Evolutionary conservation across 768 basidiomycete genomes (phyloP).

Genomic region (Flagelloscypha sp.): DNA sequence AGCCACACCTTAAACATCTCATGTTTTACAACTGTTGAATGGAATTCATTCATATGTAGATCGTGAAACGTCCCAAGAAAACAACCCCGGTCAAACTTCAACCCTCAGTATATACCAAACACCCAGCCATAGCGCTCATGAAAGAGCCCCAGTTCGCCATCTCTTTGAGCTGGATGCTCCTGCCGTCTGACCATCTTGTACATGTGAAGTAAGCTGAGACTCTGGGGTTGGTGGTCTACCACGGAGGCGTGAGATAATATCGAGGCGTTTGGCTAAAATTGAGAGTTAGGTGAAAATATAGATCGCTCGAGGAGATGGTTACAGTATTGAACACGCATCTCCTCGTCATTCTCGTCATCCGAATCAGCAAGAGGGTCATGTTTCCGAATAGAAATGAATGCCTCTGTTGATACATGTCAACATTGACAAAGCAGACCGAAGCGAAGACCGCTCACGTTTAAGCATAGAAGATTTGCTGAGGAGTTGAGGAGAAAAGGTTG

Average conservation of each 20-base stretch:
- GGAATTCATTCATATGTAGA: too few species aligned
- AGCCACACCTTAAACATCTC: too few species aligned
- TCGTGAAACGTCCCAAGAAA: too few species aligned
- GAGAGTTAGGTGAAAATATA: conserved; percentile 1
- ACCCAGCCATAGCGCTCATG: too few species aligned
- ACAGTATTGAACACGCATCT: conserved; percentile 61
- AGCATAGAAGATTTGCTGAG: conserved; percentile 25
- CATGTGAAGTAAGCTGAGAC: conserved; percentile 24
- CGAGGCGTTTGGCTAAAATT: conserved; percentile 39
- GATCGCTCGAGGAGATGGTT: conserved; percentile 17
- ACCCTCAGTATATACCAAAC: too few species aligned
- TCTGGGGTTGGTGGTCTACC: conserved; percentile 43
- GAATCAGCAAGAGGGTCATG: conserved; percentile 65
- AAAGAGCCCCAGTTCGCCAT: too few species aligned
- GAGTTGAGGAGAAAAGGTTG: neutral
- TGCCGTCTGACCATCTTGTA: too few species aligned
- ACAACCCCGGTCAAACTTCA: too few species aligned
- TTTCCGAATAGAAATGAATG: conserved; percentile 58
- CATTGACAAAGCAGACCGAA: conserved; percentile 6
- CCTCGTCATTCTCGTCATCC: conserved; percentile 65
- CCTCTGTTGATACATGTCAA: conserved; percentile 37
- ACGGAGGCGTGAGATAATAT: conserved; percentile 44
- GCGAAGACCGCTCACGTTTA: conserved; percentile 28
- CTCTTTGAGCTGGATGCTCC: too few species aligned
- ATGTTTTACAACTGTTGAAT: too few species aligned